phyloP scores from a whole-genome alignment of 2,329 filamentous ascomycete species.

The Xenoacremonium recifei region DNA sequence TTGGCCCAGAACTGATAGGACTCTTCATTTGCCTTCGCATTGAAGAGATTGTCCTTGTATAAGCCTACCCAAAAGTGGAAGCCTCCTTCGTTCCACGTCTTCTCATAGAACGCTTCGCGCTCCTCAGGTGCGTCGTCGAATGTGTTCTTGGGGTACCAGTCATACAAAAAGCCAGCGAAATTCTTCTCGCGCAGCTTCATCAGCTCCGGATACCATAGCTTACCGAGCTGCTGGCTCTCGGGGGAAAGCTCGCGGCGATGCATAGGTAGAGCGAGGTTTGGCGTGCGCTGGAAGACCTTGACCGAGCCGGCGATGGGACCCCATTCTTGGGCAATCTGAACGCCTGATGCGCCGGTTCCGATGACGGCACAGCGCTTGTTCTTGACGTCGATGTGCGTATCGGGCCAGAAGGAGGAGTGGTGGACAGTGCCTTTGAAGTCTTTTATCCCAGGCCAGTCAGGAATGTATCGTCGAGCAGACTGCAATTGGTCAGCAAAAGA shows the following conservation, averaged over 20 bases:
- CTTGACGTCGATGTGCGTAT: conserved; percentile 53
- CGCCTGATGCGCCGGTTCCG: conserved; percentile 63
- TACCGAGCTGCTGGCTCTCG: conserved; percentile 40
- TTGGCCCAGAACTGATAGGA: conserved; percentile 9
- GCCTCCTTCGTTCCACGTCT: conserved; percentile 8
- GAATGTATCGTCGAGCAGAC: conserved; percentile 57
- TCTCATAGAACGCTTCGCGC: conserved; percentile 4
- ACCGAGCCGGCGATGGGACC: conserved; percentile 51
- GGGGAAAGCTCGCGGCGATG: conserved; percentile 40
- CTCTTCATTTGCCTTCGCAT: conserved; percentile 4
- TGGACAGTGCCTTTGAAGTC: neutral
- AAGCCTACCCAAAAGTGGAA: conserved; percentile 4
- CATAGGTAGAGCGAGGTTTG: conserved; percentile 65
- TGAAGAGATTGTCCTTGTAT: conserved; percentile 7
- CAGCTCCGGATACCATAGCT: conserved; percentile 46
- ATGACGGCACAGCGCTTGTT: conserved; percentile 61
- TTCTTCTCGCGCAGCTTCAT: conserved; percentile 48
- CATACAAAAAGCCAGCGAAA: conserved; percentile 2
- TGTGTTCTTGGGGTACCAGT: neutral
- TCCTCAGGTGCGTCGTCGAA: conserved; percentile 6
- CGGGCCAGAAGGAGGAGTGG: conserved; percentile 27
- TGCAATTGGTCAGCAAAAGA: no score
- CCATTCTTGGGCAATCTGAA: conserved; percentile 63
- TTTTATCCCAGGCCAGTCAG: conserved; percentile 47
- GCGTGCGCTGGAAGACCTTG: conserved; percentile 64